These are phyloP conservation scores for Boletales sp. DNA, from an alignment of 768 basidiomycete species.

Conservation along the genomic window DNA sequence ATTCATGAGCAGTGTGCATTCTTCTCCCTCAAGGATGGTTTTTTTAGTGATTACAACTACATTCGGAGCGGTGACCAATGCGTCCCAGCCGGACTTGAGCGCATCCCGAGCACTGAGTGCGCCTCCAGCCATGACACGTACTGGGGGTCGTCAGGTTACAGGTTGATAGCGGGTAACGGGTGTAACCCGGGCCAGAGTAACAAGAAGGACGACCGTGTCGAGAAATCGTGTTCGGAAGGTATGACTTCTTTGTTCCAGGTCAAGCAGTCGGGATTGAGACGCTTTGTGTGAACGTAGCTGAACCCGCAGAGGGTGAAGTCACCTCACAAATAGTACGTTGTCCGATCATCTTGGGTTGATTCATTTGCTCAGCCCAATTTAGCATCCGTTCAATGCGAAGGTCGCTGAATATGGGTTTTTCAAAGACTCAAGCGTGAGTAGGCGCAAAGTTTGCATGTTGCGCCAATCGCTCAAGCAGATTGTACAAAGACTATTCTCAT, in stretches of 20 bases:
- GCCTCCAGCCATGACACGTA: slow-evolving; percentile 54
- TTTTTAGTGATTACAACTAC: slow-evolving; percentile 81
- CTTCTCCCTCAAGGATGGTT: neutral
- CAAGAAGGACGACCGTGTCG: slow-evolving; percentile 62
- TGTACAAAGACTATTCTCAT: slow-evolving; percentile 70
- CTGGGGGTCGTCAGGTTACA: slow-evolving; percentile 86
- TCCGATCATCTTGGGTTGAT: neutral
- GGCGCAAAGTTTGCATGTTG: neutral
- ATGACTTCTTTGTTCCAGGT: neutral
- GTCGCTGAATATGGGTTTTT: slow-evolving; percentile 84
- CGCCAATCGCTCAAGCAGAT: neutral
- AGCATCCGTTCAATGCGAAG: slow-evolving; percentile 66
- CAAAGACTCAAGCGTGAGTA: slow-evolving; percentile 63
- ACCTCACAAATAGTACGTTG: slow-evolving; percentile 66
- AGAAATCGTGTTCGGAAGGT: slow-evolving; percentile 82
- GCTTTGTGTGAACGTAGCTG: slow-evolving; percentile 42
- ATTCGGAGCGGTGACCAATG: slow-evolving; percentile 72
- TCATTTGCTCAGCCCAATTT: slow-evolving; percentile 8
- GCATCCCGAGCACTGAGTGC: slow-evolving; percentile 76
- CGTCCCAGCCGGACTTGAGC: slow-evolving; percentile 83
- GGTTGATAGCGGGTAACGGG: slow-evolving; percentile 89
- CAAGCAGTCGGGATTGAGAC: neutral
- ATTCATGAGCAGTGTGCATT: neutral
- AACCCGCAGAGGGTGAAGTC: slow-evolving; percentile 75
- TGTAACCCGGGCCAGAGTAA: slow-evolving; percentile 60